Base-by-base conservation (phyloP, 805 yeast genomes). In the Kuraishia ogatae region DNA sequence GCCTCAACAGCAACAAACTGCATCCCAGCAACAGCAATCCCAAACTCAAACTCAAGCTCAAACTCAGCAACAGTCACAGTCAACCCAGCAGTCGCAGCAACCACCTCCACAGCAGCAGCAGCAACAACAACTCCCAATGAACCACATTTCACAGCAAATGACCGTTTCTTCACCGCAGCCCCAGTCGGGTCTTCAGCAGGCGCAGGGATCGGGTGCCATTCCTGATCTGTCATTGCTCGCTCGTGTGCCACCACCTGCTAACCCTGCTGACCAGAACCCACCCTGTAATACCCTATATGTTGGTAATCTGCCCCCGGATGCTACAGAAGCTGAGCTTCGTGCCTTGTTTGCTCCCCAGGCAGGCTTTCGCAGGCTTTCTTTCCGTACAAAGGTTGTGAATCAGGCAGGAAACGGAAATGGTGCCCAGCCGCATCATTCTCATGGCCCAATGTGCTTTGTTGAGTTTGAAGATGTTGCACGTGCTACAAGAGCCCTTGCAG, bases 371-470 rank as follows among this genome's bases (percentile, higher is more conserved):
- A 77, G 99, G 54, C 78, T 94, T 53, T 88, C 96, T 20, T 94
- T 94, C 76, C 80, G 97, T 62, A 92, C 96, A 19, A 90, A 91
- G 70, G 29, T 39, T 15, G 29, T 29, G 19, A 55, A 52, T 43
- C 68, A 64, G 54, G 59, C 61, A 46, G 61, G 65, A 17, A 54
- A 60, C 2, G 57, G 62, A 57, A 62, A 63, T 15, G 63, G 66
- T 2, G 52, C 57, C 20, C 28, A 35, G 10, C 49, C 52, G 24
- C 96, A 87, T 71, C 28, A 35, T 17, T 52, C 52, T 28, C 96
- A 87, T 72, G 98, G 99, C 3, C 99, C 99, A 55, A 94, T 94
- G 98, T 94, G 99, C 71, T 94, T 94, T 77, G 99, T 94, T 54
- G 99, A 94, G 74, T 94, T 94, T 73, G 99, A 94, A 63, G 97